Base-by-base conservation (phyloP, 371 early-diverging fungal genomes). In the Globomyces sp. region DNA sequence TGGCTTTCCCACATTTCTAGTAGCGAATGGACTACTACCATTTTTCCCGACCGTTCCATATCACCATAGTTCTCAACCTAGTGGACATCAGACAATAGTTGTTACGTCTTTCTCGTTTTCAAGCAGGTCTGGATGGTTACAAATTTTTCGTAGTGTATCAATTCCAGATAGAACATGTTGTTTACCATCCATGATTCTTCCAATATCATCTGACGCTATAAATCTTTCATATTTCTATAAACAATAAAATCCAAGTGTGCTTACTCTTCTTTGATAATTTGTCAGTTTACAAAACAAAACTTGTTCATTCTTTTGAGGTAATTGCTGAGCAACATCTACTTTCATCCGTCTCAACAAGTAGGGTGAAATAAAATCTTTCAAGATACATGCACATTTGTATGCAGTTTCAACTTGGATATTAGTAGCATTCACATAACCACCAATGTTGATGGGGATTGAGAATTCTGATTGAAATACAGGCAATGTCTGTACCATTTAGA, bases 271-370 rank as follows among this genome's bases (percentile, higher is more conserved):
- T 74, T 99, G 99, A 24, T 76, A 65, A 1, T 74, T 68, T 0
- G 97, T 94, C 59, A 99, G 78, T 58, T 89, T 87, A 72, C 98
- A 97, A 68, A 98, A 96, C 57, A 98, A 71, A 5, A 90, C 93
- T 68, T 94, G 94, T 70, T 99, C 99, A 6, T 79, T 87, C 71
- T 99, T 99, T 63, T 88, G 86, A 0, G 99, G 98, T 64, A 99
- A 74, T 62, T 95, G 91, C 0, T 85, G 69, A 2, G 96, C 96
- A 0, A 98, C 95, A 71, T 96, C 95, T 0, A 80, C 87, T 77
- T 99, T 99, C 80, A 94, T 84, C 9, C 99, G 84, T 37, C 99
- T 84, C 42, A 99, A 74, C 9, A 99, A 78, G 75, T 94, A 96
- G 0, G 98, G 99, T 40, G 90, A 87, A 69, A 99, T 97, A 11